phyloP scores from a whole-genome alignment of 2,329 filamentous ascomycete species.

The Monosporascus sp. region DNA sequence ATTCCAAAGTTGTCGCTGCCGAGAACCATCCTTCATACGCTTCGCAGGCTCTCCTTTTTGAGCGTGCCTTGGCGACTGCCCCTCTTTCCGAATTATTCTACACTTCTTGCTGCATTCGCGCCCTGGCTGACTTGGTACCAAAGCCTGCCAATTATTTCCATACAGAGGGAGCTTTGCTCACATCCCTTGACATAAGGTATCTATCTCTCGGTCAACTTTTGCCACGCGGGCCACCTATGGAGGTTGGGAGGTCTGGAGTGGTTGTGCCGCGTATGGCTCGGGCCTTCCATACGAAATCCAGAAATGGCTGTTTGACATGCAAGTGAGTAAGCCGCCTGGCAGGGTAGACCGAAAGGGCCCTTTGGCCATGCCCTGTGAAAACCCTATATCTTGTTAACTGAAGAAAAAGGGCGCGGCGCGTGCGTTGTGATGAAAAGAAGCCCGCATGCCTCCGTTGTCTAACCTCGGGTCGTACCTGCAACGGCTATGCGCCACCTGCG shows the following conservation, averaged over 20 bases:
- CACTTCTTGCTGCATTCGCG: no score
- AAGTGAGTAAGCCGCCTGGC: slow-evolving; percentile 4
- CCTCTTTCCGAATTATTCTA: no score
- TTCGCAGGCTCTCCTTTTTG: no score
- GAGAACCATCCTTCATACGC: no score
- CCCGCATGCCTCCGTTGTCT: slow-evolving; percentile 10
- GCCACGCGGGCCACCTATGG: neutral
- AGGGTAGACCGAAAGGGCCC: neutral
- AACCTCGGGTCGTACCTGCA: slow-evolving; percentile 8
- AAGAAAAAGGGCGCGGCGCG: slow-evolving; percentile 3
- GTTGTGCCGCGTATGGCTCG: neutral
- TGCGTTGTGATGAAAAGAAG: slow-evolving; percentile 14
- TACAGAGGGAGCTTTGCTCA: neutral
- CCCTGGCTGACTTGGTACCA: no score
- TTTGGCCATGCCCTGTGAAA: neutral
- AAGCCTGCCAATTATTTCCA: no score
- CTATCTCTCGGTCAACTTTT: no score
- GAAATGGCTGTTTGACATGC: slow-evolving; percentile 13
- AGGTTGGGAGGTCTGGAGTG: neutral
- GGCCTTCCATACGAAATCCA: slow-evolving; percentile 5
- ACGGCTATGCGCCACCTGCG: slow-evolving; percentile 4
- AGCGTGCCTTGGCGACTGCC: no score
- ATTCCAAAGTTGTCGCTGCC: no score
- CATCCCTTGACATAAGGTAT: no score
- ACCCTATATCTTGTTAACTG: neutral